Evolutionary conservation across 441 rosid genomes (phyloP), one percentile per base, ranked within the genome.

Genomic region (Populus hybrid): DNA sequence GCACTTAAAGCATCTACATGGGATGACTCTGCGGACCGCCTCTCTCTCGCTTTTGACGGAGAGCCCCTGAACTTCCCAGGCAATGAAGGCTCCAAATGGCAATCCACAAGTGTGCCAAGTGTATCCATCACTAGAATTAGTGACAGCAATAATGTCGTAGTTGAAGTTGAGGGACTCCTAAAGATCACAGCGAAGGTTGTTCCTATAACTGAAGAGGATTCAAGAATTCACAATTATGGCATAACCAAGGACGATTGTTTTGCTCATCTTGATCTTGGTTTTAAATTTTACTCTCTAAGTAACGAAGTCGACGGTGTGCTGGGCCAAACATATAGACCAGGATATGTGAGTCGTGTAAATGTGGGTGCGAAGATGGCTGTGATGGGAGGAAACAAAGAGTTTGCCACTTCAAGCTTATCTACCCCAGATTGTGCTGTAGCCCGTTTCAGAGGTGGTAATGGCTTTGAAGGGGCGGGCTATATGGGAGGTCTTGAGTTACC

Each of bases 161-260:
- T 89, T 32, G 87, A 86, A 76, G 86, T 83, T 18, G 84, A 85
- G 73, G 89, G 93, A 3, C 74, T 68, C 68, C 79, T 89, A 78
- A 82, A 83, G 81, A 85, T 89, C 79, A 85, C 85, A 24, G 89
- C 89, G 69, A 84, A 82, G 76, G 93, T 89, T 53, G 87, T 86
- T 1, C 90, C 91, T 1, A 89, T 89, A 69, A 89, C 91, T 0
- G 84, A 84, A 81, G 84, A 87, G 72, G 94, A 92, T n/a, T 90
- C 89, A 28, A 84, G 83, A 83, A 82, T 86, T 76, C 93, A 86
- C 82, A 87, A 86, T 81, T 92, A 89, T 69, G 89, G 85, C 68
- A 85, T 89, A 21, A 81, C 85, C 4, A 80, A 83, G 71, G 90
- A 89, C 18, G 87, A 90, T 36, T 86, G 89, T 73, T 86, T 86